Percentiles rank a stretch among this genome's conserved stretches.
Conservation (phyloP, 129 eudicot species). For the Chrysanthemum seticuspe region DNA sequence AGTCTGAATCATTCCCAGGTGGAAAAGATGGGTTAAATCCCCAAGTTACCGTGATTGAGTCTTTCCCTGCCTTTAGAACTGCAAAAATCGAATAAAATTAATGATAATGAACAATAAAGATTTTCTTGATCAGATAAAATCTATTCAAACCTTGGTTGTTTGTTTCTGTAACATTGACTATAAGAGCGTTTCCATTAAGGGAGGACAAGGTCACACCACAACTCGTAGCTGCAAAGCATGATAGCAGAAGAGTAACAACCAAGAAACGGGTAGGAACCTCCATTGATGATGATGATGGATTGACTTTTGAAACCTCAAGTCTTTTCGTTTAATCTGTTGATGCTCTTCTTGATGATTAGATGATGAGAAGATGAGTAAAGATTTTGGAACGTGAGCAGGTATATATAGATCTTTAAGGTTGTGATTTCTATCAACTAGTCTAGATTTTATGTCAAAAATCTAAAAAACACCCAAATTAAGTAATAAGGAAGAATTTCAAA, state of each 20-base stretch:
- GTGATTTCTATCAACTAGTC: no score
- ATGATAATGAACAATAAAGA: background rate
- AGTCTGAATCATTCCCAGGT: conserved; percentile 41
- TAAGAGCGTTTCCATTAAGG: conserved; percentile 37
- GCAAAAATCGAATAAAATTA: conserved; percentile 26
- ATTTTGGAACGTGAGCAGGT: conserved; percentile 6
- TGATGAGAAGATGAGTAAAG: conserved; percentile 27
- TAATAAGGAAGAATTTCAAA: no score
- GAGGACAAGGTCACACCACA: conserved; percentile 43
- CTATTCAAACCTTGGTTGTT: conserved; percentile 43
- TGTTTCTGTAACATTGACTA: conserved; percentile 39
- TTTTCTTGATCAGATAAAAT: background rate
- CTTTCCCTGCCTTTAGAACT: conserved; percentile 46
- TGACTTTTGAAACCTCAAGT: conserved; percentile 19
- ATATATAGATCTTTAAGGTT: conserved; percentile 26
- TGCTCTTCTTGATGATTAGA: conserved; percentile 20
- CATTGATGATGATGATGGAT: conserved; percentile 35
- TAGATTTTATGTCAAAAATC: no score
- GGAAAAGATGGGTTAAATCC: conserved; percentile 20
- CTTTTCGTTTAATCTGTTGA: conserved; percentile 14
- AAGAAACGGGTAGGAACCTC: background rate
- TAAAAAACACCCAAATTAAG: no score
- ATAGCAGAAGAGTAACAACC: conserved; percentile 28
- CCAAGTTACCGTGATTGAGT: conserved; percentile 27
- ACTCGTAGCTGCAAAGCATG: conserved; percentile 29